Percentiles rank a stretch among this genome's conserved stretches.
phyloP scores from a whole-genome alignment of 169 alveolate genomes.

The Plasmodium blacklocki region DNA sequence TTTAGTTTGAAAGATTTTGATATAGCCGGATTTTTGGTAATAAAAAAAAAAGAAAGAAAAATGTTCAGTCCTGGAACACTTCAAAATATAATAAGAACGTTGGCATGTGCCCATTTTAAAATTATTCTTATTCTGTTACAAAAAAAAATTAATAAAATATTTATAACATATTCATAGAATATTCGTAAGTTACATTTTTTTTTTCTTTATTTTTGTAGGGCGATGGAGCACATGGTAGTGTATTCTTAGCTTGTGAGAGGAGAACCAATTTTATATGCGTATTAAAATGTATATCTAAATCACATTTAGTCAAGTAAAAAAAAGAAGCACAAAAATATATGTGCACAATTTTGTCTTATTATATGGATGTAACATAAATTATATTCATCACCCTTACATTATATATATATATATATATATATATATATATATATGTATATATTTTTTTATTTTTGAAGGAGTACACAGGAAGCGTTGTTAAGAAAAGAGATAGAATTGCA shows the following conservation, averaged over 20 bases:
- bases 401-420: too few relatives aligned
- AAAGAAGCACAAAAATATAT: not conserved
- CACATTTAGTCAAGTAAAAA: slow-evolving; percentile 80
- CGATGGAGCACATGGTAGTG: slow-evolving; percentile 93
- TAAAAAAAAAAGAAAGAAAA: not conserved
- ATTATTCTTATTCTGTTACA: too few relatives aligned
- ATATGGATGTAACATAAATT: too few relatives aligned
- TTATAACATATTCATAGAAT: too few relatives aligned
- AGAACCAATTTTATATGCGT: slow-evolving; percentile 91
- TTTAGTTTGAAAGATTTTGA: slow-evolving; percentile 86
- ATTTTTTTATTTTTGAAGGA: slow-evolving; percentile 48
- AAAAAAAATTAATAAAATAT: too few relatives aligned
- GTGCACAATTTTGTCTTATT: too few relatives aligned
- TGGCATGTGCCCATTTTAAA: too few relatives aligned
- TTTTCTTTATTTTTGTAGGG: slow-evolving; percentile 79
- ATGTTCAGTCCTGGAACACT: too few relatives aligned
- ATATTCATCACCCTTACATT: too few relatives aligned
- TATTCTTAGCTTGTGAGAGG: slow-evolving; percentile 90
- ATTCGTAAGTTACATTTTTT: too few relatives aligned
- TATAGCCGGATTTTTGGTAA: slow-evolving; percentile 85
- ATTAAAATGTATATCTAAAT: slow-evolving; percentile 87
- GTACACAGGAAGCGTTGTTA: slow-evolving; percentile 87
- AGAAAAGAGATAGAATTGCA: slow-evolving; percentile 92
- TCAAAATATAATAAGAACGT: too few relatives aligned
- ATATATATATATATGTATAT: too few relatives aligned